phyloP scores from a whole-genome alignment of 495 filamentous ascomycete genomes.

The Penicillium fimorum region DNA sequence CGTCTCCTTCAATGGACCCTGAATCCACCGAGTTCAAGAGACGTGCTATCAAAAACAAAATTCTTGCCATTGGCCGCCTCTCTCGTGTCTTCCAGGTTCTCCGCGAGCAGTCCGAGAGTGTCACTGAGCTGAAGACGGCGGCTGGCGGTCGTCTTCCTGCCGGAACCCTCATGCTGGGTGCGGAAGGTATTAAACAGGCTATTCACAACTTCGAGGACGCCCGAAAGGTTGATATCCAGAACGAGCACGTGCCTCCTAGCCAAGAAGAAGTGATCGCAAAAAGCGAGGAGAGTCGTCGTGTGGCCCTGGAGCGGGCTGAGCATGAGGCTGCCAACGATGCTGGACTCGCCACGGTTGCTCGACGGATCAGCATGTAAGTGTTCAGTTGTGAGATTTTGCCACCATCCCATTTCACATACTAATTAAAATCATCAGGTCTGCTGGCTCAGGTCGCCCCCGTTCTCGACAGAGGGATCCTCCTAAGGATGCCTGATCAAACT shows the following conservation, averaged over 20 bases:
- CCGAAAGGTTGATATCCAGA: slow-evolving; percentile 95
- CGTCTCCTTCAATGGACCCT: slow-evolving; percentile 69
- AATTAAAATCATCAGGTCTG: slow-evolving; percentile 33
- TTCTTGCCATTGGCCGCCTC: slow-evolving; percentile 92
- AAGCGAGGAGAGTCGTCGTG: slow-evolving; percentile 71
- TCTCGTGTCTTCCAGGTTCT: slow-evolving; percentile 98
- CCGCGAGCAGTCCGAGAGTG: slow-evolving; percentile 93
- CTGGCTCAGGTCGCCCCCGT: slow-evolving; percentile 33
- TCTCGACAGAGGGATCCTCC: slow-evolving; percentile 35
- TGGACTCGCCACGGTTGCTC: slow-evolving; percentile 76
- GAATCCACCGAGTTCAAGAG: slow-evolving; percentile 90
- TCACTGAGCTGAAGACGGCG: slow-evolving; percentile 96
- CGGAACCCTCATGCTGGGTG: slow-evolving; percentile 95
- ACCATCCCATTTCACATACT: slow-evolving; percentile 13
- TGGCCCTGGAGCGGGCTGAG: slow-evolving; percentile 79
- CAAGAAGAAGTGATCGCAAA: slow-evolving; percentile 86
- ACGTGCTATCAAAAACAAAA: slow-evolving; percentile 98
- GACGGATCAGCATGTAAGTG: slow-evolving; percentile 94
- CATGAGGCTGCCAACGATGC: slow-evolving; percentile 89
- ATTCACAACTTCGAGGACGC: slow-evolving; percentile 97
- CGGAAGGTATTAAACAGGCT: slow-evolving; percentile 98
- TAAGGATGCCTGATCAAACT: slow-evolving; percentile 27
- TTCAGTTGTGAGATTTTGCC: neutral
- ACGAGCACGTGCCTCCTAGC: slow-evolving; percentile 87
- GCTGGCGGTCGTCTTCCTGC: slow-evolving; percentile 90